These are phyloP conservation scores for Mortierella polycephala DNA, from an alignment of 371 early-diverging fungal genomes.

Conservation along the genomic window DNA sequence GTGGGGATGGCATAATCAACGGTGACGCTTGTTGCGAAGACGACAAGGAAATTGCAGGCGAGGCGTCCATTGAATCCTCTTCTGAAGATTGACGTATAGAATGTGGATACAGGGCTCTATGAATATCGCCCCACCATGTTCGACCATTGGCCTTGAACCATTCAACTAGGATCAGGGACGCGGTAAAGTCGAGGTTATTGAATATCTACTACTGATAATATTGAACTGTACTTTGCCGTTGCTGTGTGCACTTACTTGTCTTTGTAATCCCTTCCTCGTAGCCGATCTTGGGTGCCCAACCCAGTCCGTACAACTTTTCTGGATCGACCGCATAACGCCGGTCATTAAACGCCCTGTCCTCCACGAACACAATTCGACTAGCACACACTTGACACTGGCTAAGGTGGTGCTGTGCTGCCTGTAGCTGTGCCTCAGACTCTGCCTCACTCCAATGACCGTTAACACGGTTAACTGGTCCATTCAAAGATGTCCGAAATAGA, in stretches of 20 bases:
- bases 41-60: not conserved
- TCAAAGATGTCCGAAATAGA: no score
- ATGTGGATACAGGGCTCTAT: conserved; percentile 63
- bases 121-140: conserved; percentile 74
- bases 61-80: not conserved
- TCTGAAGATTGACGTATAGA: conserved; percentile 54
- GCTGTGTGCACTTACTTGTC: conserved; percentile 68
- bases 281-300: conserved; percentile 75
- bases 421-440: not conserved
- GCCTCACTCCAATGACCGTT: not conserved
- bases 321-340: conserved; percentile 83
- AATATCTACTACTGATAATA: not conserved
- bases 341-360: conserved; percentile 88
- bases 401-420: conserved; percentile 16
- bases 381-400: conserved; percentile 11
- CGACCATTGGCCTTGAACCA: conserved; percentile 69
- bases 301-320: conserved; percentile 71
- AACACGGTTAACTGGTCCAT: not conserved
- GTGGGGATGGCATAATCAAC: not conserved
- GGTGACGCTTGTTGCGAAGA: not conserved
- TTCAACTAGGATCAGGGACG: conserved; percentile 57
- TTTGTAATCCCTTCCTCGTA: conserved; percentile 77
- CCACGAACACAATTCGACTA: conserved; percentile 72
- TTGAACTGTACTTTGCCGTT: not conserved
- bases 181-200: no score